Percentiles rank a stretch among this genome's conserved stretches.
These are phyloP conservation scores for Phaseolus lunatus DNA, from an alignment of 306 rosid species.

Conservation along the genomic window DNA sequence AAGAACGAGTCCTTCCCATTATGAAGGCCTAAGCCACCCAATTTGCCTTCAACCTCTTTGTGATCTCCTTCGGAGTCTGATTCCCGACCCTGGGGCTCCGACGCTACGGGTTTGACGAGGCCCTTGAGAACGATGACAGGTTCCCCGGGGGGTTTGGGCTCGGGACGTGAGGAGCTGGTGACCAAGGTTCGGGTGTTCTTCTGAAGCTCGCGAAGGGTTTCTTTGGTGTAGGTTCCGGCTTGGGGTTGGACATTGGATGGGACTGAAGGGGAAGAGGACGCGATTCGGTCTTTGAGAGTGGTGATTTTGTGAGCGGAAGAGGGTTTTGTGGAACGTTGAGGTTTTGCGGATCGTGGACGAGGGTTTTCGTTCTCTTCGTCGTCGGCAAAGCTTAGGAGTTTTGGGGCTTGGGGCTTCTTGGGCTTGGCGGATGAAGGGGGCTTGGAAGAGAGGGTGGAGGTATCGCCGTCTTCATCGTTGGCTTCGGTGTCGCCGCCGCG, in stretches of 20 bases:
- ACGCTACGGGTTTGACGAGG: slow-evolving; percentile 61
- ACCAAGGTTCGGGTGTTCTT: slow-evolving; percentile 91
- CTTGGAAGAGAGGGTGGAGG: slow-evolving; percentile 47
- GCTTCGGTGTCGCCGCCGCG: slow-evolving; percentile 61
- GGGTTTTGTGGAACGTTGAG: slow-evolving; percentile 46
- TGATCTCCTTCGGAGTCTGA: slow-evolving; percentile 50
- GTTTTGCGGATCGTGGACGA: slow-evolving; percentile 52
- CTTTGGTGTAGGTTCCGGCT: slow-evolving; percentile 89
- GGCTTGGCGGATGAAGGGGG: slow-evolving; percentile 60
- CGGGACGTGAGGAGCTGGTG: slow-evolving; percentile 46
- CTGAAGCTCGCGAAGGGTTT: slow-evolving; percentile 91
- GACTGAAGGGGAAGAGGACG: slow-evolving; percentile 54
- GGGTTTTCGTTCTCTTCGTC: slow-evolving; percentile 62
- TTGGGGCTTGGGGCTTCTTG: slow-evolving; percentile 71
- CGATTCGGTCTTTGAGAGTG: slow-evolving; percentile 66
- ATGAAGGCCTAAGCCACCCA: slow-evolving; percentile 66
- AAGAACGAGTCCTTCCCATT: slow-evolving; percentile 57
- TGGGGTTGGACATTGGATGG: slow-evolving; percentile 89
- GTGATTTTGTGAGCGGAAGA: slow-evolving; percentile 77
- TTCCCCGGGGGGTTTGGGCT: slow-evolving; percentile 71
- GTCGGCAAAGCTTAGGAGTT: slow-evolving; percentile 89
- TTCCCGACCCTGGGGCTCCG: slow-evolving; percentile 40
- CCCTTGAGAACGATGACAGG: slow-evolving; percentile 79
- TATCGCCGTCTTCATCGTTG: slow-evolving; percentile 52
- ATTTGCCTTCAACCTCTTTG: slow-evolving; percentile 53